Conservation (phyloP, 768 basidiomycete species). For the Trametes cubensis region DNA sequence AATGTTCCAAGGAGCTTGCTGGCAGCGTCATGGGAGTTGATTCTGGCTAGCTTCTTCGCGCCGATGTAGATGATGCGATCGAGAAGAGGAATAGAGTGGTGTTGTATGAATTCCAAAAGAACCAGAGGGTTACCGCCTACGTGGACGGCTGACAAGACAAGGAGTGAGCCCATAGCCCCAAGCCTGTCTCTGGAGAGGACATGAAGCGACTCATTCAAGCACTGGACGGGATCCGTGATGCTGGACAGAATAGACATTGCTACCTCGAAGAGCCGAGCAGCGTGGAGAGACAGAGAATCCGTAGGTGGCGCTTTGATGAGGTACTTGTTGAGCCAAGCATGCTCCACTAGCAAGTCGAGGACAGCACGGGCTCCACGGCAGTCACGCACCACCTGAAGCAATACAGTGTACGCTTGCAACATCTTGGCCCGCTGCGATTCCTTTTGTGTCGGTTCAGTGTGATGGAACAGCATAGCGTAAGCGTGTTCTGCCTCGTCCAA, state of each 20-base stretch:
- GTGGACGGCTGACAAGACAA: background rate
- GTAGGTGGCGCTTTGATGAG: background rate
- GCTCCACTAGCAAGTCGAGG: slow-evolving; percentile 43
- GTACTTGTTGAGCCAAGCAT: slow-evolving; percentile 37
- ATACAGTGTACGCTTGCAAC: slow-evolving; percentile 40
- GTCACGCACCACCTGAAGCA: slow-evolving; percentile 41
- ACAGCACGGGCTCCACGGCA: slow-evolving; percentile 37
- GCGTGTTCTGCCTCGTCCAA: slow-evolving; percentile 38
- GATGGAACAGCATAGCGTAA: slow-evolving; percentile 24
- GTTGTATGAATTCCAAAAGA: slow-evolving; percentile 45
- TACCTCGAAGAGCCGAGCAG: background rate
- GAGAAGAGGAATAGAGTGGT: slow-evolving; percentile 38
- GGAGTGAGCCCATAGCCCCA: slow-evolving; percentile 13
- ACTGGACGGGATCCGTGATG: slow-evolving; percentile 29
- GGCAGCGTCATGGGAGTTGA: slow-evolving; percentile 44
- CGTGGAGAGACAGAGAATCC: background rate
- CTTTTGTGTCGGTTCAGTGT: background rate
- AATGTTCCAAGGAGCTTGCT: slow-evolving; percentile 45
- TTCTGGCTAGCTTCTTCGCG: slow-evolving; percentile 47
- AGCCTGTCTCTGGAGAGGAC: slow-evolving; percentile 38
- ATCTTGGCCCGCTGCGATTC: slow-evolving; percentile 29
- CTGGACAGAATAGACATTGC: background rate
- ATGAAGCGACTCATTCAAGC: slow-evolving; percentile 31
- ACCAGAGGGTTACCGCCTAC: slow-evolving; percentile 39
- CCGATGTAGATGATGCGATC: slow-evolving; percentile 31